Percentiles rank a stretch among this genome's conserved stretches.
Evolutionary conservation across 148 eudicot genomes (phyloP).

Genomic region (Dianthus caryophyllus): DNA sequence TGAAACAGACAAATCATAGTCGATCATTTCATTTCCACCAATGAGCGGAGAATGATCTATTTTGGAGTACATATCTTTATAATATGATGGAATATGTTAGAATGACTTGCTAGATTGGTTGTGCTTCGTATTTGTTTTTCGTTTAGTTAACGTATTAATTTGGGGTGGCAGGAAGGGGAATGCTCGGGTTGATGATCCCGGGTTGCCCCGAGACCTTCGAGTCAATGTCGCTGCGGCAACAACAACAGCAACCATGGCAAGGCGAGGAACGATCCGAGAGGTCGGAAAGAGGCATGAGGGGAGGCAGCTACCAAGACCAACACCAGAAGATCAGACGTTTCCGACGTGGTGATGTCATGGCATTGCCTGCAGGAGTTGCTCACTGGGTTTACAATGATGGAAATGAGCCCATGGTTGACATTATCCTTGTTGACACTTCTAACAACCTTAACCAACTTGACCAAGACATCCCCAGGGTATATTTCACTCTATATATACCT

Average conservation of each 20-base stretch:
- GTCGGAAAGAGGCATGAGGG: conserved; percentile 15
- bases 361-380: conserved; percentile 62
- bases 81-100: no score
- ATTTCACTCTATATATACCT: not conserved
- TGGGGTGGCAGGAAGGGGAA: conserved; percentile 50
- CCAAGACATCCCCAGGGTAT: conserved; percentile 48
- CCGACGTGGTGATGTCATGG: conserved; percentile 57
- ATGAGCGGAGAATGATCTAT: no score
- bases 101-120: no score
- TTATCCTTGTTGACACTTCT: conserved; percentile 39
- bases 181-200: conserved; percentile 46
- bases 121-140: no score
- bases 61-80: no score
- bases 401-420: conserved; percentile 40
- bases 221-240: conserved; percentile 25
- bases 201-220: conserved; percentile 81
- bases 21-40: no score
- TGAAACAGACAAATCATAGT: no score
- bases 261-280: conserved; percentile 1
- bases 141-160: not conserved
- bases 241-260: conserved; percentile 10
- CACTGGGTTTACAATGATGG: conserved; percentile 76
- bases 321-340: conserved; percentile 63
- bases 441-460: conserved; percentile 74
- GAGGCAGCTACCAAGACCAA: conserved; percentile 39